phyloP scores from a whole-genome alignment of 2,329 filamentous ascomycete species.

The Diaporthe velutina region DNA sequence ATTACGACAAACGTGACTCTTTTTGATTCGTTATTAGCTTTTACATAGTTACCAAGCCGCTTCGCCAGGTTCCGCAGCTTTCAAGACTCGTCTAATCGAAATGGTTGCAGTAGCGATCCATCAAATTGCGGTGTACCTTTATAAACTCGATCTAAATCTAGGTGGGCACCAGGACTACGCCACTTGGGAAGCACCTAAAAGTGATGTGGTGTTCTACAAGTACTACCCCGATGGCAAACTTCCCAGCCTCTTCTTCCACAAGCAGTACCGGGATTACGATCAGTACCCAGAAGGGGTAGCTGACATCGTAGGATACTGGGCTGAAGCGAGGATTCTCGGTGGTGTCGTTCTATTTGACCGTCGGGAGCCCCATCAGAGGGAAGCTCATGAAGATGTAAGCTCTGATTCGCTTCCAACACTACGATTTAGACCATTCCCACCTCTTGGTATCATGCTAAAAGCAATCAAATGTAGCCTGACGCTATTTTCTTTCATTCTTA shows the following conservation, averaged over 20 bases:
- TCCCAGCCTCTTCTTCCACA: slow-evolving; percentile 48
- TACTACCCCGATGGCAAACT: slow-evolving; percentile 21
- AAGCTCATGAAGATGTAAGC: slow-evolving; percentile 6
- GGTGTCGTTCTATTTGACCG: slow-evolving; percentile 44
- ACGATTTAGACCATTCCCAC: not conserved
- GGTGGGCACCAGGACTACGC: slow-evolving; percentile 44
- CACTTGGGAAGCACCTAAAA: slow-evolving; percentile 43
- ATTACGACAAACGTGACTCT: no score
- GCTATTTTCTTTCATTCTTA: slow-evolving; percentile 44
- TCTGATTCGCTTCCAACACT: no score
- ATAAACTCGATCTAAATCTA: slow-evolving; percentile 38
- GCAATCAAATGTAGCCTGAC: not conserved
- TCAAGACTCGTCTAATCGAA: slow-evolving; percentile 49
- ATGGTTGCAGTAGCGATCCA: slow-evolving; percentile 47
- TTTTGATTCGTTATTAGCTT: slow-evolving; percentile 35
- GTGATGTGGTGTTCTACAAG: slow-evolving; percentile 33
- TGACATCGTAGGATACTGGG: slow-evolving; percentile 48
- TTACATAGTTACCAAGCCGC: slow-evolving; percentile 44
- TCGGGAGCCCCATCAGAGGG: slow-evolving; percentile 9
- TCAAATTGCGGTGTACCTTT: slow-evolving; percentile 46
- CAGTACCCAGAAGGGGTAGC: slow-evolving; percentile 48
- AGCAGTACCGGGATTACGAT: slow-evolving; percentile 45
- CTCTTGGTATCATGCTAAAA: not conserved
- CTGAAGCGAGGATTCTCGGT: slow-evolving; percentile 46
- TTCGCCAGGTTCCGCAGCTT: slow-evolving; percentile 43